phyloP scores from a whole-genome alignment of 257 asterid genomes.

The Lantana camara region DNA sequence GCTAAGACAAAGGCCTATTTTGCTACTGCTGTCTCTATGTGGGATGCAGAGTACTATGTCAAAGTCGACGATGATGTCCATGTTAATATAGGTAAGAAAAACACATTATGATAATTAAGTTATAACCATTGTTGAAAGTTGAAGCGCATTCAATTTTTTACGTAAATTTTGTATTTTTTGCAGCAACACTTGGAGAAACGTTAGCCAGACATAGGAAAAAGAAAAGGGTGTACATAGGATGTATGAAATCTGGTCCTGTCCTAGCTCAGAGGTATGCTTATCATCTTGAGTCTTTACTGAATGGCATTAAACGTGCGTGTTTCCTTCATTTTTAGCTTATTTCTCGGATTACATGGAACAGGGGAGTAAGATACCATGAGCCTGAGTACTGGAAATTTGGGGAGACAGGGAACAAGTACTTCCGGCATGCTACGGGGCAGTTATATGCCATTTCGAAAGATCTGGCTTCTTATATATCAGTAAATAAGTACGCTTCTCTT shows the following conservation, averaged over 20 bases:
- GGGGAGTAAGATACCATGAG: conserved; percentile 90
- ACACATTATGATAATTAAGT: no score
- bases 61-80: conserved; percentile 97
- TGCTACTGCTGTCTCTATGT: conserved; percentile 69
- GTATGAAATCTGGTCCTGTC: conserved; percentile 98
- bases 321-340: not conserved
- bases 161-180: conserved; percentile 24
- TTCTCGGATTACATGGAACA: conserved; percentile 31
- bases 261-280: conserved; percentile 72
- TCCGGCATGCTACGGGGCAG: conserved; percentile 96
- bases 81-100: conserved; percentile 75
- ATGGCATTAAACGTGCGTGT: not conserved
- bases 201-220: conserved; percentile 67
- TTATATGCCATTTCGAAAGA: conserved; percentile 87
- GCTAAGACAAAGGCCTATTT: conserved; percentile 90
- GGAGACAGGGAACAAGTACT: conserved; percentile 86
- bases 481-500: conserved; percentile 60
- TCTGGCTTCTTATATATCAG: conserved; percentile 71
- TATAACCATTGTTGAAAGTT: no score
- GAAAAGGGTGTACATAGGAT: conserved; percentile 76
- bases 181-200: conserved; percentile 89
- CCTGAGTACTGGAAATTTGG: conserved; percentile 96
- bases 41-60: conserved; percentile 93
- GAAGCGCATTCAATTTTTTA: not conserved
- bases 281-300: not conserved